Conservation (phyloP, 192 early-diverging fungal species). For the Jimgerdemannia flammicorona region DNA sequence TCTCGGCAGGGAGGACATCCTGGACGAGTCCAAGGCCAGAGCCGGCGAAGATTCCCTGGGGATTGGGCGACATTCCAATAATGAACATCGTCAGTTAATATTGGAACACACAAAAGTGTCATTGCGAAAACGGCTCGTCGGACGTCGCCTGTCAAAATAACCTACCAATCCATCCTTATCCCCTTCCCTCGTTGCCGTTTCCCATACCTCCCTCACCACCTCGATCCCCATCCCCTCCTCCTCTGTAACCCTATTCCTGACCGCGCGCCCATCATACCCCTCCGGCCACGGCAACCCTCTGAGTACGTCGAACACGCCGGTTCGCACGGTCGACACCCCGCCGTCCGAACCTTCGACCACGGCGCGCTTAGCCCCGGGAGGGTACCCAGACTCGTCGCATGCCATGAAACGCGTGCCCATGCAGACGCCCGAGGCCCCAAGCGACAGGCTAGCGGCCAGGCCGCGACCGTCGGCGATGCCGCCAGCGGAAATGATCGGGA, state of each 20-base stretch:
- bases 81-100: too few species aligned
- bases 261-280: not conserved
- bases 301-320: not conserved
- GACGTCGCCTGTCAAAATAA: too few species aligned
- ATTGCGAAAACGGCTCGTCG: too few species aligned
- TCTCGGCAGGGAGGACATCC: slow-evolving; percentile 1
- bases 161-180: slow-evolving; percentile 2
- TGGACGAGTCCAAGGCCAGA: not conserved
- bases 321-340: slow-evolving; percentile 36
- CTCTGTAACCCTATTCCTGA: not conserved
- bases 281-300: not conserved
- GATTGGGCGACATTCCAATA: not conserved
- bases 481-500: slow-evolving; percentile 76
- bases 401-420: slow-evolving; percentile 90
- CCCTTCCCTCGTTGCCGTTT: not conserved
- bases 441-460: slow-evolving; percentile 57
- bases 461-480: slow-evolving; percentile 79
- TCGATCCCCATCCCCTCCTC: not conserved
- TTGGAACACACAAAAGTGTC: too few species aligned
- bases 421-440: slow-evolving; percentile 63
- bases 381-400: slow-evolving; percentile 68
- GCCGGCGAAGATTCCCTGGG: slow-evolving; percentile 1
- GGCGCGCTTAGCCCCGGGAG: slow-evolving; percentile 69
- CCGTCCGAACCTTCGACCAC: slow-evolving; percentile 68
- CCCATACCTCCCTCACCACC: not conserved